Percentiles rank a stretch among this genome's conserved stretches.
These are phyloP conservation scores for Nemania abortiva DNA, from an alignment of 2,329 filamentous ascomycete genomes.

Conservation along the genomic window DNA sequence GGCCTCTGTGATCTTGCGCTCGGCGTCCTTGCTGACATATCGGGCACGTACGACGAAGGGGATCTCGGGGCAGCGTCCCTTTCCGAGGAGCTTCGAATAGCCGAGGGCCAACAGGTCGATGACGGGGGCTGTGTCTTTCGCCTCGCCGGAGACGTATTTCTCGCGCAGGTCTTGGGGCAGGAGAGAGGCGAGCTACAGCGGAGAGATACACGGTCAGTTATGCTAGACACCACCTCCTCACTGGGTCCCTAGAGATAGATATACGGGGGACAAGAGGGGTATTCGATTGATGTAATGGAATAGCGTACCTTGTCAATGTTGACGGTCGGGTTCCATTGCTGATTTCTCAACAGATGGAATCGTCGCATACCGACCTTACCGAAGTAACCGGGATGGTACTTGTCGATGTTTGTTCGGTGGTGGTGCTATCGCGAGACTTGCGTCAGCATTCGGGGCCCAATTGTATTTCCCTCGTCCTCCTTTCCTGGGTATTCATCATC, in stretches of 20 bases:
- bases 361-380: constrained; percentile 96
- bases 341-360: constrained; percentile 96
- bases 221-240: not conserved
- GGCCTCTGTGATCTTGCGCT: constrained; percentile 99
- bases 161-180: constrained; percentile 93
- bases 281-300: not conserved
- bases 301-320: constrained; percentile 92
- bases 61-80: constrained; percentile 93
- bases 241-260: not conserved
- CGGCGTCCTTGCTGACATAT: constrained; percentile 95
- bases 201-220: constrained; percentile 28
- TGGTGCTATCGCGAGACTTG: constrained; percentile 86
- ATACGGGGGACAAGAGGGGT: not conserved
- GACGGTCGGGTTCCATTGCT: constrained; percentile 98
- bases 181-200: constrained; percentile 88
- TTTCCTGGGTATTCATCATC: not conserved
- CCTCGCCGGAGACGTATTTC: constrained; percentile 83
- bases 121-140: constrained; percentile 93
- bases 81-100: constrained; percentile 98
- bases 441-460: constrained; percentile 16
- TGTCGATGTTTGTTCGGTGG: constrained; percentile 86
- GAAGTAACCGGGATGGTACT: constrained; percentile 99
- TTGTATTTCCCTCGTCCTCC: not conserved
- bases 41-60: constrained; percentile 94
- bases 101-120: constrained; percentile 97